Base-by-base conservation (phyloP, 345 rosid genomes). In the Pistacia atlantica region DNA sequence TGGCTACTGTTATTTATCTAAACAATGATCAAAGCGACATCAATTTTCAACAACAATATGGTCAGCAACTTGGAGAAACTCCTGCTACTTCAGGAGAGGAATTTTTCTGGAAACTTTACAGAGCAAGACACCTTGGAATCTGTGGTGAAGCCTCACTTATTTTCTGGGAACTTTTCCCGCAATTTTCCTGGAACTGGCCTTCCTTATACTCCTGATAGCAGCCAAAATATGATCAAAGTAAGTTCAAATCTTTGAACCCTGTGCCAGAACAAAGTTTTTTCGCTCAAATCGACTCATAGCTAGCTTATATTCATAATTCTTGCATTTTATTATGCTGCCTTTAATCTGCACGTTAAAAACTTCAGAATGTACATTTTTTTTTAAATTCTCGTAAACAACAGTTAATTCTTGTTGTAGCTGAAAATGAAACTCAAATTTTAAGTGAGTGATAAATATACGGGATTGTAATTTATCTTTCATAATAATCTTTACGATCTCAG, bases 111-210 rank as follows among this genome's bases (percentile, higher is more conserved):
- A 8, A 67, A 67, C 18, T 46, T 46, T 17, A n/a, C 64, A 7
- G 74, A 57, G 38, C 74, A 6, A 57, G 74, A 57, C 74, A 38
- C 52, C 7, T 38, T 57, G 51, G 35, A 56, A 37, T 71, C 74
- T 2, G 3, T 71, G 52, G 64, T 56, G 48, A 56, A 56, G 35
- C 60, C 54, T 8, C 48, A 46, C 65, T 62, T 62, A 38, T 31
- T 31, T 31, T 31, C 33, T 31, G 33, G 33, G 33, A 31, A 31
- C 33, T 31, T 31, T 31, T 31, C 33, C 33, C 3, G 33, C 33
- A 31, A 31, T 31, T 31, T 31, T 31, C 33, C 33, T 1, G 33
- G 33, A 31, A 8, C 12, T 67, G 8, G 33, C 52, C 2, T 20
- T 66, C 17, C 54, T 4, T 10, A 33, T 42, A 1, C 28, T 66